These are phyloP conservation scores for Cytidiella melzeri DNA, from an alignment of 768 basidiomycete species.

Conservation along the genomic window DNA sequence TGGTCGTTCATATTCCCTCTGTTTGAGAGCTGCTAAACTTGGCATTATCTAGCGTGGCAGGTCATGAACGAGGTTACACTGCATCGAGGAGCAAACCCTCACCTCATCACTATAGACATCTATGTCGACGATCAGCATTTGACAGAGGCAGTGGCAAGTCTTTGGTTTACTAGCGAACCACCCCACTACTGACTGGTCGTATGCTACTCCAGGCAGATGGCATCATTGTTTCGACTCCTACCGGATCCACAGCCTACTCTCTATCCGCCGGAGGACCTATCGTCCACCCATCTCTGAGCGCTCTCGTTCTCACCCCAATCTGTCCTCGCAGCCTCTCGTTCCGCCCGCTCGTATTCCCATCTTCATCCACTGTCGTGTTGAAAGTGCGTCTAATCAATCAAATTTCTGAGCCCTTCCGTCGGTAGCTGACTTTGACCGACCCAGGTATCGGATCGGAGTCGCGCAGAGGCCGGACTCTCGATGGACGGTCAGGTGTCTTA, in stretches of 20 bases:
- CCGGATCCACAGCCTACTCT: constrained; percentile 95
- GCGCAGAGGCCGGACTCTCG: constrained; percentile 83
- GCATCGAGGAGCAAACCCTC: constrained; percentile 87
- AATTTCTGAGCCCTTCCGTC: no score
- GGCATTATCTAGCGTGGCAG: constrained; percentile 63
- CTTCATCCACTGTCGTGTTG: constrained; percentile 68
- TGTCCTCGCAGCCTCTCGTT: constrained; percentile 91
- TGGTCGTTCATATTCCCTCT: constrained; percentile 34
- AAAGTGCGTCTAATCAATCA: no score
- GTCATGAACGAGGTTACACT: constrained; percentile 97
- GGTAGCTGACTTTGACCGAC: no score
- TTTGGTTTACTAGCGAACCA: not conserved
- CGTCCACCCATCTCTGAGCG: constrained; percentile 87
- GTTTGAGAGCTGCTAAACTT: not conserved
- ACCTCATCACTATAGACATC: constrained; percentile 89
- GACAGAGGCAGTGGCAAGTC: constrained; percentile 88
- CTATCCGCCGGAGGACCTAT: constrained; percentile 94
- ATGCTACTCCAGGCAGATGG: constrained; percentile 69
- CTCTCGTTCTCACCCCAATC: constrained; percentile 91
- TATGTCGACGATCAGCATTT: constrained; percentile 93
- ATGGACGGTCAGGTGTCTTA: constrained; percentile 91
- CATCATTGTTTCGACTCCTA: constrained; percentile 90
- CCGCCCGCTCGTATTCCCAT: constrained; percentile 85
- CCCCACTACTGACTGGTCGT: constrained; percentile 8
- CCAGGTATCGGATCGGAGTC: constrained; percentile 84